Evolutionary conservation across 345 rosid genomes (phyloP), one percentile per base, ranked within the genome.

Genomic region (Corchorus olitorius): DNA sequence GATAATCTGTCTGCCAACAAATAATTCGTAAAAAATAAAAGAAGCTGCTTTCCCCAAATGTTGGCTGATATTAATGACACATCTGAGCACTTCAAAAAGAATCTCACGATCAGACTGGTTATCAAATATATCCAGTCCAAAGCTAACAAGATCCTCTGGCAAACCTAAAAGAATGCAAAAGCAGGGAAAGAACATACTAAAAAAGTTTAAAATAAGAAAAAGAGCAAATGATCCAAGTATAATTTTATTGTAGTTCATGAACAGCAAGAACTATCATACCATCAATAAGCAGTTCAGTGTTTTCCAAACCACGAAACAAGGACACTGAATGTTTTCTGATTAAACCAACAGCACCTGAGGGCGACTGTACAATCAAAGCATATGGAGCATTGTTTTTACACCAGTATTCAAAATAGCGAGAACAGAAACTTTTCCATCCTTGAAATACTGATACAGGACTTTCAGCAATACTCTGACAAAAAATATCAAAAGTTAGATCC

Each of bases 311-410:
- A 78, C 92, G 97, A 79, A 92, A 91, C 72, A 89, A 65, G 59
- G 98, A 92, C 61, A 92, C 78, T 61, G 99, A 92, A 85, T 84
- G 87, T 81, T 86, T 92, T 84, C 99, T 86, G 73, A 96, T 79
- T 79, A 96, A 87, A 84, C 96, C 97, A 86, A 92, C 78, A 81
- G 81, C 94, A 79, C 92, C 92, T 53, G 78, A 56, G 19, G 83
- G 72, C 56, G 91, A 81, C 55, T 87, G 88, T 83, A 84, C 83
- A 79, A 96, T 74, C 83, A 96, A 86, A 50, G 91, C 90, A 70
- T 75, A 80, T n/a, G 97, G 91, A 22, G 85, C 84, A 84, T 96
- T 93, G 83, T 81, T 86, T 84, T 83, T 89, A 87, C 98, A 89
- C 99, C 99, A 96, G 73, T 88, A 77, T 63, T 87, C 84, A 78